Conservation (phyloP, 495 filamentous ascomycete genomes). For the Aspergillus mulundensis region DNA sequence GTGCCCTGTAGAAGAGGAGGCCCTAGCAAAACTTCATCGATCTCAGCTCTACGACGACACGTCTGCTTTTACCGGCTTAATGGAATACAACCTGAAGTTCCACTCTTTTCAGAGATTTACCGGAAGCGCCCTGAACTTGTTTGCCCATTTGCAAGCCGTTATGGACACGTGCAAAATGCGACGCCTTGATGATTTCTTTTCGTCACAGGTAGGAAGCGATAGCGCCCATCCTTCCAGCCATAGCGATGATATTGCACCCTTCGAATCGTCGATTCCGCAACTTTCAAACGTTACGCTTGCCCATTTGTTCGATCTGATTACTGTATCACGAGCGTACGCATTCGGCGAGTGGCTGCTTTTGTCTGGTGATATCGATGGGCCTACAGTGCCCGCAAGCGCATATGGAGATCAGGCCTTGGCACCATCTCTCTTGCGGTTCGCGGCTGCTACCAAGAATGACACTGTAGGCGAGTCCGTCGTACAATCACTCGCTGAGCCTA, state of each 20-base stretch:
- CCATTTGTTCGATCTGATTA: constrained; percentile 51
- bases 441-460: constrained; percentile 46
- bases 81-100: constrained; percentile 34
- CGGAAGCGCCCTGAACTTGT: constrained; percentile 28
- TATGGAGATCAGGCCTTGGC: constrained; percentile 49
- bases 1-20: constrained; percentile 16
- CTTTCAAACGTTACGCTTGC: constrained; percentile 48
- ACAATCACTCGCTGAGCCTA: constrained; percentile 30
- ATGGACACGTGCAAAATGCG: constrained; percentile 39
- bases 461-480: constrained; percentile 44
- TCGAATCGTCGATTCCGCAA: constrained; percentile 37
- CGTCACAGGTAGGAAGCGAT: constrained; percentile 17
- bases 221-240: constrained; percentile 12
- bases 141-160: constrained; percentile 34
- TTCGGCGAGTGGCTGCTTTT: constrained; percentile 56
- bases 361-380: constrained; percentile 54
- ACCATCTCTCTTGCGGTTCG: constrained; percentile 57
- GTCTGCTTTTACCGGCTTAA: constrained; percentile 32
- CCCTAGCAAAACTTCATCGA: constrained; percentile 23
- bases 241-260: constrained; percentile 2
- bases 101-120: constrained; percentile 24
- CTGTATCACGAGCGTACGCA: constrained; percentile 38
- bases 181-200: constrained; percentile 36
- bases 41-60: constrained; percentile 37
- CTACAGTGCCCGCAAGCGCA: constrained; percentile 40